Evolutionary conservation across 1,139 yeast genomes (phyloP), one percentile per base, ranked within the genome.

Genomic region (Blastobotrys persicus): DNA sequence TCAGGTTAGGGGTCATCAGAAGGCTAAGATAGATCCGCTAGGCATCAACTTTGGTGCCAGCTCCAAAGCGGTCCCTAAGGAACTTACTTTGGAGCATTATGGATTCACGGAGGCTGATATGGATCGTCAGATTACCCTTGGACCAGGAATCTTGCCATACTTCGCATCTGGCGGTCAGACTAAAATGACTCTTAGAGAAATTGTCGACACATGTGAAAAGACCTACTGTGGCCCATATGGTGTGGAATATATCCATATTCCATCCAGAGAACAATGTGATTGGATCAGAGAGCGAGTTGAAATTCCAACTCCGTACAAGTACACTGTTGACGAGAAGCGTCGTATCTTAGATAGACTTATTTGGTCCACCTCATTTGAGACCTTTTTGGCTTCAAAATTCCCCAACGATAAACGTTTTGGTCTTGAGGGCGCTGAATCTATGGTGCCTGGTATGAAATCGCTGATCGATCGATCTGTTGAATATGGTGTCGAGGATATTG

Each of bases 361-460:
- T 70, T 94, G 99, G 98, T 81, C 98, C 44, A 84, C 96, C 55
- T 84, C 91, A 48, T 92, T 92, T 64, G 99, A 92, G 76, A 73
- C 85, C 50, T 92, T 94, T 79, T 76, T 92, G 65, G 81, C 96
- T 46, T 83, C 96, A 53, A 92, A 92, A 74, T 94, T 89, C 78
- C 98, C 99, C 58, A 92, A 89, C 73, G 99, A 92, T 70, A 92
- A 92, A 77, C 85, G 98, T 75, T 92, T 92, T 67, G 98, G 98
- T 71, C 78, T 92, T 56, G 99, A 92, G 77, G 99, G 99, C 76
- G 95, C 95, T 58, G 99, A 92, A 74, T 77, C 96, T 44, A 86
- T 87, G 63, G 88, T 92, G 47, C 98, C 98, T 43, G 98, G 98
- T 75, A 85, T 92, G 79, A 92, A 92, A 76, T 87, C 97, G 46